Conservation (phyloP, 1,139 yeast genomes). For the Hyphopichia buzzinii region DNA sequence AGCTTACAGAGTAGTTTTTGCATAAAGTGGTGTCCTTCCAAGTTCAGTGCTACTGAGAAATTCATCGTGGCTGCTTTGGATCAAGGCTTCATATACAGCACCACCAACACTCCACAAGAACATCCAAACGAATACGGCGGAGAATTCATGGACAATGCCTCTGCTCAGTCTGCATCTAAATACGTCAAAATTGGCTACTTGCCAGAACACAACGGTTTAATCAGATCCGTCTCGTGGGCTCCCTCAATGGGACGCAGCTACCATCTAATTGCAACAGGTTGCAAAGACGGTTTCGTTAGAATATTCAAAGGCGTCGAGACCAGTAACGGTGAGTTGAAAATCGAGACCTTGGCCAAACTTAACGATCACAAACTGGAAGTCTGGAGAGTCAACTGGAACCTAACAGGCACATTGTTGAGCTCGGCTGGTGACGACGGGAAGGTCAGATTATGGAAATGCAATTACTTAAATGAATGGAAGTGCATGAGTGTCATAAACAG, state of each 20-base stretch:
- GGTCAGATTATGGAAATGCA: slow-evolving; percentile 87
- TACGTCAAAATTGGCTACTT: slow-evolving; percentile 38
- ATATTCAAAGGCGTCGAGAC: slow-evolving; percentile 67
- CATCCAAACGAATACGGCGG: neutral
- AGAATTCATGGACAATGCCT: slow-evolving; percentile 6
- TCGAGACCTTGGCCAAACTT: slow-evolving; percentile 38
- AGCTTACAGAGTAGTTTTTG: slow-evolving; percentile 86
- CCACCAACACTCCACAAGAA: slow-evolving; percentile 7
- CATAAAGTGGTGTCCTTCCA: slow-evolving; percentile 91
- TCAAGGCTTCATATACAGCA: slow-evolving; percentile 68
- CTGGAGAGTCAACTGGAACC: slow-evolving; percentile 94
- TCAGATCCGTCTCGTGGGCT: slow-evolving; percentile 94
- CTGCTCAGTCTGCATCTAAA: slow-evolving; percentile 15
- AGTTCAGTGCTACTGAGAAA: slow-evolving; percentile 70
- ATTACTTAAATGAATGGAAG: slow-evolving; percentile 82
- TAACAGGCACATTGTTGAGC: slow-evolving; percentile 88
- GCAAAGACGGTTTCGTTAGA: slow-evolving; percentile 89
- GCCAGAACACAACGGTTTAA: slow-evolving; percentile 83
- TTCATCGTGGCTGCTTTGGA: slow-evolving; percentile 84
- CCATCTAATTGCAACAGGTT: slow-evolving; percentile 90
- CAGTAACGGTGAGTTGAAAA: slow-evolving; percentile 29
- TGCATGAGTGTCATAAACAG: slow-evolving; percentile 89
- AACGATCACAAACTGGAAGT: slow-evolving; percentile 87
- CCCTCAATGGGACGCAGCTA: slow-evolving; percentile 92
- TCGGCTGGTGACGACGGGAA: slow-evolving; percentile 97